Conservation (phyloP, 2,329 filamentous ascomycete genomes). For the Talaromyces pinophilus region DNA sequence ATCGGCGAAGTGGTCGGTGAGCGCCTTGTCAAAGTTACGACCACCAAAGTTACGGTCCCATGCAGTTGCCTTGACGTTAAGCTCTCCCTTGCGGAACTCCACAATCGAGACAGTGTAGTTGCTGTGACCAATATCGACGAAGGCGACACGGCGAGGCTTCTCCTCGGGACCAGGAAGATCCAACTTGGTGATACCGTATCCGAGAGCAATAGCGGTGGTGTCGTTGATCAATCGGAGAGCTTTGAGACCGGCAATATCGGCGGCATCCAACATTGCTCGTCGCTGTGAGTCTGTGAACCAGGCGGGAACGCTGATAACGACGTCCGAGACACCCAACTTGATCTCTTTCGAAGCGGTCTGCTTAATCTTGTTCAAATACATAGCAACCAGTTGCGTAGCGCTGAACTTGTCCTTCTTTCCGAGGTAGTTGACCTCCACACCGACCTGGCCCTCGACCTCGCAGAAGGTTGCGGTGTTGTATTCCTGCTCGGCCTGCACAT, state of each 20-base stretch:
- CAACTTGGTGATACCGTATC: conserved; percentile 96
- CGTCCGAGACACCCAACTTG: conserved; percentile 85
- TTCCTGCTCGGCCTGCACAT: conserved; percentile 89
- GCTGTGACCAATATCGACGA: conserved; percentile 94
- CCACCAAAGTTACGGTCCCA: conserved; percentile 97
- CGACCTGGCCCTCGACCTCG: conserved; percentile 91
- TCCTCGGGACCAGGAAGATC: conserved; percentile 87
- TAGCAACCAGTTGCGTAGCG: conserved; percentile 88
- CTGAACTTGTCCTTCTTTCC: conserved; percentile 95
- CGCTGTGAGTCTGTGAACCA: conserved; percentile 98
- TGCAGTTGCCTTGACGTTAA: conserved; percentile 87
- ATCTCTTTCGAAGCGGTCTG: conserved; percentile 83
- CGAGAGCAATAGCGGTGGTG: conserved; percentile 91
- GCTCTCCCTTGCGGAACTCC: conserved; percentile 95
- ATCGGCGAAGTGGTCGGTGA: conserved; percentile 90
- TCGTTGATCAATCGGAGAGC: conserved; percentile 95
- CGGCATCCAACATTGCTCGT: conserved; percentile 82
- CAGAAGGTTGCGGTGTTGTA: conserved; percentile 83
- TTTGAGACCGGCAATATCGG: conserved; percentile 91
- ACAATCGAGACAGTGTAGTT: conserved; percentile 94
- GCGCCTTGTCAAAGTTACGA: conserved; percentile 91
- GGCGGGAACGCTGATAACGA: conserved; percentile 89
- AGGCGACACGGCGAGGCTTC: conserved; percentile 85
- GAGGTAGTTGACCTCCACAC: conserved; percentile 88
- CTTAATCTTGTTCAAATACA: conserved; percentile 95